Conservation (phyloP, 495 filamentous ascomycete species). For the Antarctomyces pellizariae region DNA sequence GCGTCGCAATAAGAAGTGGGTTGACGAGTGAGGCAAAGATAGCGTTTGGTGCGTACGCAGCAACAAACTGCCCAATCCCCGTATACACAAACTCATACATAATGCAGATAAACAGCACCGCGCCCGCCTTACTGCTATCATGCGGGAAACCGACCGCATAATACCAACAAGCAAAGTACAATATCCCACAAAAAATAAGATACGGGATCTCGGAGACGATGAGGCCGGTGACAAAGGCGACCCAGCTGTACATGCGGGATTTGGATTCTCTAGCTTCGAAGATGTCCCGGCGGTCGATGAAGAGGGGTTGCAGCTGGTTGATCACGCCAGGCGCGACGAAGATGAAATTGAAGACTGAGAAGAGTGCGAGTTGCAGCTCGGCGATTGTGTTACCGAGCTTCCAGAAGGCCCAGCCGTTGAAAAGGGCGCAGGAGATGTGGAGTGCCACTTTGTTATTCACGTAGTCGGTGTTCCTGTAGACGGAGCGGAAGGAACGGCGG, state of each 20-base stretch:
- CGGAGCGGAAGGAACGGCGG: slow-evolving; percentile 14
- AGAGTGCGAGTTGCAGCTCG: slow-evolving; percentile 17
- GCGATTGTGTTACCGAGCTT: slow-evolving; percentile 11
- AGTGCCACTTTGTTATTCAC: slow-evolving; percentile 21
- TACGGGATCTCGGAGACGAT: slow-evolving; percentile 37
- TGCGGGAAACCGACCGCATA: slow-evolving; percentile 28
- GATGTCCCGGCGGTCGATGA: slow-evolving; percentile 39
- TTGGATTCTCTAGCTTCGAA: slow-evolving; percentile 50
- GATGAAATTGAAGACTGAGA: slow-evolving; percentile 17
- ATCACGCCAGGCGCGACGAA: slow-evolving; percentile 16
- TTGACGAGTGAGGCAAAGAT: slow-evolving; percentile 30
- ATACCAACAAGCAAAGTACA: slow-evolving; percentile 37
- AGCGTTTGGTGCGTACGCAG: slow-evolving; percentile 30
- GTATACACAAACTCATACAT: slow-evolving; percentile 25
- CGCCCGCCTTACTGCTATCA: slow-evolving; percentile 19
- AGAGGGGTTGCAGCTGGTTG: slow-evolving; percentile 41
- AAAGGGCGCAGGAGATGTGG: slow-evolving; percentile 20
- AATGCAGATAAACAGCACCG: slow-evolving; percentile 20
- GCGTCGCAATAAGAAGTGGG: slow-evolving; percentile 23
- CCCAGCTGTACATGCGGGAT: slow-evolving; percentile 55
- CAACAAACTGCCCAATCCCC: slow-evolving; percentile 25
- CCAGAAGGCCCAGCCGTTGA: slow-evolving; percentile 32
- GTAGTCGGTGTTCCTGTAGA: slow-evolving; percentile 20
- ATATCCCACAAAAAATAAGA: slow-evolving; percentile 26
- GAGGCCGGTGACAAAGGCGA: slow-evolving; percentile 25